Conservation (phyloP, 345 rosid species). For the Streptanthus diversifolius region DNA sequence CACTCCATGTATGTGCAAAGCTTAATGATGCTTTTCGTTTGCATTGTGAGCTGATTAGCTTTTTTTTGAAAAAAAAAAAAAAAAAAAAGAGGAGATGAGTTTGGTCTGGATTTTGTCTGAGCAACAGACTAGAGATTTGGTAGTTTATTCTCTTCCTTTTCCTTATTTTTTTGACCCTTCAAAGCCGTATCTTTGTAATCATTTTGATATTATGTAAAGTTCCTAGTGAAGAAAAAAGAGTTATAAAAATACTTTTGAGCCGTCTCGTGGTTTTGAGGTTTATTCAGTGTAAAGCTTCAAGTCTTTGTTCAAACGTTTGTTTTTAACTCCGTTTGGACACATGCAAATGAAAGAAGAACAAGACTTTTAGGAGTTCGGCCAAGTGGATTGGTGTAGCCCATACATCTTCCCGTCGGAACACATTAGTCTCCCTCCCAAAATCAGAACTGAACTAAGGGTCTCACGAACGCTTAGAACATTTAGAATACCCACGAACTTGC, state of each 20-base stretch:
- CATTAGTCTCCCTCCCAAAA: background rate
- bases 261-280: background rate
- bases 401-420: no score
- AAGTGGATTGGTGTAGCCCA: no score
- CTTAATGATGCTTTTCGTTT: slow-evolving; percentile 49
- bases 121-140: slow-evolving; percentile 27
- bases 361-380: no score
- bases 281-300: background rate
- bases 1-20: slow-evolving; percentile 99
- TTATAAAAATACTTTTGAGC: background rate
- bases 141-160: slow-evolving; percentile 8
- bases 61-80: no score
- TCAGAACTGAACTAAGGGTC: background rate
- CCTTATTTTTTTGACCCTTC: background rate
- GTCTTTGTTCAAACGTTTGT: background rate
- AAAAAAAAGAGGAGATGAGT: slow-evolving; percentile 14
- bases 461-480: no score
- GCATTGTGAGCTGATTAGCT: slow-evolving; percentile 13
- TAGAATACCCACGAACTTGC: no score
- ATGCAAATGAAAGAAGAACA: background rate
- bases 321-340: background rate
- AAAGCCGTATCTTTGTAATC: slow-evolving; percentile 25
- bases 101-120: slow-evolving; percentile 30
- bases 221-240: slow-evolving; percentile 4
- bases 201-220: slow-evolving; percentile 37